These are phyloP conservation scores for Candida labiduridarum DNA, from an alignment of 1,139 yeast species.

Conservation along the genomic window DNA sequence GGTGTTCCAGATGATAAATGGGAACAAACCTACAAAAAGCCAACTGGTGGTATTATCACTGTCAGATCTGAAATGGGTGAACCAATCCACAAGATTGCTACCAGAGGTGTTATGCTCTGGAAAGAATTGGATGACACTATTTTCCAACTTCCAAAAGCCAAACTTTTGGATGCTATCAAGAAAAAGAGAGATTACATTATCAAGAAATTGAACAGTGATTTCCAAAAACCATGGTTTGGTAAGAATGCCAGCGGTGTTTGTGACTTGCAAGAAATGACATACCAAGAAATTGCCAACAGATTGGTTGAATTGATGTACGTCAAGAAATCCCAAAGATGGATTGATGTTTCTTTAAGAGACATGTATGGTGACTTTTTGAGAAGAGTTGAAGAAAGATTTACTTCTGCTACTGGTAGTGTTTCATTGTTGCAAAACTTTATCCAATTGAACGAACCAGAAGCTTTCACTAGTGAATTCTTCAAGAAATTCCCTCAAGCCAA, in stretches of 20 bases:
- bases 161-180: constrained; percentile 77
- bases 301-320: constrained; percentile 88
- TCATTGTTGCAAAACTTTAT: constrained; percentile 76
- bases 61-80: constrained; percentile 99
- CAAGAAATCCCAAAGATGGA: constrained; percentile 80
- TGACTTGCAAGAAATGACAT: constrained; percentile 95
- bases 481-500: constrained; percentile 71
- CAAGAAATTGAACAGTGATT: constrained; percentile 84
- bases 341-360: constrained; percentile 82
- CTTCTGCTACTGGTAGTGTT: constrained; percentile 49
- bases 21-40: constrained; percentile 93
- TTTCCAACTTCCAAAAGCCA: constrained; percentile 87
- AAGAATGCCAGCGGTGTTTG: constrained; percentile 75
- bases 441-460: constrained; percentile 69
- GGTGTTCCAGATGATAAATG: constrained; percentile 89
- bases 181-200: constrained; percentile 88
- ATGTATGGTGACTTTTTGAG: constrained; percentile 85
- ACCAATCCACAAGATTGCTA: constrained; percentile 97
- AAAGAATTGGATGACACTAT: constrained; percentile 93
- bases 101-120: constrained; percentile 98
- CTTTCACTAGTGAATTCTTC: constrained; percentile 61
- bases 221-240: constrained; percentile 98
- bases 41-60: constrained; percentile 96
- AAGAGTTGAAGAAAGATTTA: constrained; percentile 96
- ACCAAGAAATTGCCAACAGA: constrained; percentile 86